Percentiles rank a stretch among this genome's conserved stretches.
Conservation (phyloP, 2,329 filamentous ascomycete genomes). For the Apiospora aurea region DNA sequence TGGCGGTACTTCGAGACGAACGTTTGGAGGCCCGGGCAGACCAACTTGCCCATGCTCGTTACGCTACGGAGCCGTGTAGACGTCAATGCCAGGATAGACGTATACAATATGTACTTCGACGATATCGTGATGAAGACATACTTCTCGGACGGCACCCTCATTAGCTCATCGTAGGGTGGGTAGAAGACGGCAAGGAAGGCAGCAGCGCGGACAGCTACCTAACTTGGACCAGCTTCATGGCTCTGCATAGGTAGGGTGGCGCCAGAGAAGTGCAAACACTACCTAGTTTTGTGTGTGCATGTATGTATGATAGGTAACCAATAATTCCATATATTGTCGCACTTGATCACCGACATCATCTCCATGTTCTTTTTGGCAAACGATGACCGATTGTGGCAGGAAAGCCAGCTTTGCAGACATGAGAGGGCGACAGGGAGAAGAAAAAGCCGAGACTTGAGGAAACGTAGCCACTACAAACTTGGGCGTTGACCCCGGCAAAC, state of each 20-base stretch:
- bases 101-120: neutral
- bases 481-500: neutral
- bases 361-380: neutral
- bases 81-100: neutral
- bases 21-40: neutral
- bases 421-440: neutral
- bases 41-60: neutral
- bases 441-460: neutral
- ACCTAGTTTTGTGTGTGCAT: neutral
- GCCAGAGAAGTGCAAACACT: neutral
- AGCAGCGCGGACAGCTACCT: neutral
- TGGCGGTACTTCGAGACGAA: neutral
- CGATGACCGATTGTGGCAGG: neutral
- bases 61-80: neutral
- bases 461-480: constrained; percentile 11
- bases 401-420: neutral
- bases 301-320: neutral
- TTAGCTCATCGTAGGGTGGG: neutral
- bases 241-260: too few relatives aligned
- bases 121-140: neutral
- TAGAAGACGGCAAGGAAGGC: neutral
- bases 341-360: neutral
- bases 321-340: neutral
- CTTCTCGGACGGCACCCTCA: neutral
- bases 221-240: neutral